These are phyloP conservation scores for Tagetes patula DNA, from an alignment of 129 eudicot genomes.

Conservation along the genomic window DNA sequence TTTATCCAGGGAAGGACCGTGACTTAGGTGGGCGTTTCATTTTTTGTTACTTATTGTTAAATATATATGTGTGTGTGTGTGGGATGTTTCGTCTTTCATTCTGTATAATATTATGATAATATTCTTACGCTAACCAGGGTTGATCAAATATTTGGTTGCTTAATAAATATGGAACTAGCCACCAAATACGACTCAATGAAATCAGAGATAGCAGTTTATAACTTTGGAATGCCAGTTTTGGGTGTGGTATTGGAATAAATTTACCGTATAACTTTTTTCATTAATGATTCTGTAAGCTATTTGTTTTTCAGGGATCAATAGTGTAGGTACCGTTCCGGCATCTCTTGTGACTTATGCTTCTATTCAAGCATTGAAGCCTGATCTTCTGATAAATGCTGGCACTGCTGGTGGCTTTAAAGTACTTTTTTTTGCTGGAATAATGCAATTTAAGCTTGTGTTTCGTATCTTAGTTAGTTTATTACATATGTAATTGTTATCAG, in stretches of 20 bases:
- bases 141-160: not conserved
- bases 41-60: not conserved
- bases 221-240: not conserved
- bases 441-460: not conserved
- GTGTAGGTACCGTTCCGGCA: constrained; percentile 81
- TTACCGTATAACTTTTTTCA: not conserved
- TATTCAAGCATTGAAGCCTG: constrained; percentile 80
- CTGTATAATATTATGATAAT: not conserved
- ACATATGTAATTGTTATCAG: not conserved
- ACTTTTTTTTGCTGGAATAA: constrained; percentile 21
- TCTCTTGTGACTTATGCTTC: constrained; percentile 84
- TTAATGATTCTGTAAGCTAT: constrained; percentile 16
- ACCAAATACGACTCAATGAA: constrained; percentile 19
- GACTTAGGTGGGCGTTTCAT: constrained; percentile 46
- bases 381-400: constrained; percentile 85
- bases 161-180: constrained; percentile 6
- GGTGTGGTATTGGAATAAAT: not conserved
- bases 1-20: constrained; percentile 75
- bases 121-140: not conserved
- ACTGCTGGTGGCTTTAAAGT: constrained; percentile 91
- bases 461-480: not conserved
- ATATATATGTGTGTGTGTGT: not conserved
- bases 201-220: not conserved
- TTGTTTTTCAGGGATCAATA: constrained; percentile 57
- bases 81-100: not conserved